Conservation (phyloP, 1,284 basidiomycete species). For the Mycena citricolor region DNA sequence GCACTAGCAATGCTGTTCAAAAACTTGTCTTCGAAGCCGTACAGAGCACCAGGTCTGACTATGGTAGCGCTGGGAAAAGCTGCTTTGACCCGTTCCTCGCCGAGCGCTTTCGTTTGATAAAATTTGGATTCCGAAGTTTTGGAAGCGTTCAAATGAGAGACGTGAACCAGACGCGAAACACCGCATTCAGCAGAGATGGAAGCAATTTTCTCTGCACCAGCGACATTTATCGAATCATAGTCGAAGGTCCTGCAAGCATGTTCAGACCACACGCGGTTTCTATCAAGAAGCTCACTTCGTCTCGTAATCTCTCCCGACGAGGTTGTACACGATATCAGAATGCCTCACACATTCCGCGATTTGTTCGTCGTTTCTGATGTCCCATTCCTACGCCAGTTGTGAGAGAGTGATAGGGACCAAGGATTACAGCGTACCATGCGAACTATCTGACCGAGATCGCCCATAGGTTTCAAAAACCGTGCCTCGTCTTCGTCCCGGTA, state of each 20-base stretch:
- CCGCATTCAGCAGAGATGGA: slow-evolving; percentile 75
- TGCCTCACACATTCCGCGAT: slow-evolving; percentile 94
- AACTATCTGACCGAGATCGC: slow-evolving; percentile 96
- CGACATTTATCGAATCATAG: slow-evolving; percentile 75
- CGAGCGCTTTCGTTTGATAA: slow-evolving; percentile 88
- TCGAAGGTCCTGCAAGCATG: slow-evolving; percentile 72
- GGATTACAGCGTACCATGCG: slow-evolving; percentile 67
- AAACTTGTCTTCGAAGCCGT: slow-evolving; percentile 92
- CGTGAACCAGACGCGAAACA: slow-evolving; percentile 87
- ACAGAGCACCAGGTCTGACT: slow-evolving; percentile 84
- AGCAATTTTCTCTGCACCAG: slow-evolving; percentile 83
- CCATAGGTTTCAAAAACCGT: slow-evolving; percentile 88
- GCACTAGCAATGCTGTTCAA: slow-evolving; percentile 90
- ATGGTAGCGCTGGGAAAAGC: slow-evolving; percentile 90
- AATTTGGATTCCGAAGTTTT: slow-evolving; percentile 78
- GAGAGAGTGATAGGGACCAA: slow-evolving; percentile 6
- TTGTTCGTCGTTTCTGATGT: slow-evolving; percentile 83
- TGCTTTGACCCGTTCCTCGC: slow-evolving; percentile 85
- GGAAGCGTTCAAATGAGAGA: slow-evolving; percentile 94
- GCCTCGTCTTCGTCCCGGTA: slow-evolving; percentile 97
- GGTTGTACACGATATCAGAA: slow-evolving; percentile 97
- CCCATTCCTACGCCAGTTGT: slow-evolving; percentile 77
- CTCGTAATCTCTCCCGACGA: slow-evolving; percentile 87
- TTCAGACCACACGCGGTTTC: slow-evolving; percentile 2
- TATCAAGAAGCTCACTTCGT: slow-evolving; percentile 84